Base-by-base conservation (phyloP, 805 yeast genomes). In the Saturnispora dispora region DNA sequence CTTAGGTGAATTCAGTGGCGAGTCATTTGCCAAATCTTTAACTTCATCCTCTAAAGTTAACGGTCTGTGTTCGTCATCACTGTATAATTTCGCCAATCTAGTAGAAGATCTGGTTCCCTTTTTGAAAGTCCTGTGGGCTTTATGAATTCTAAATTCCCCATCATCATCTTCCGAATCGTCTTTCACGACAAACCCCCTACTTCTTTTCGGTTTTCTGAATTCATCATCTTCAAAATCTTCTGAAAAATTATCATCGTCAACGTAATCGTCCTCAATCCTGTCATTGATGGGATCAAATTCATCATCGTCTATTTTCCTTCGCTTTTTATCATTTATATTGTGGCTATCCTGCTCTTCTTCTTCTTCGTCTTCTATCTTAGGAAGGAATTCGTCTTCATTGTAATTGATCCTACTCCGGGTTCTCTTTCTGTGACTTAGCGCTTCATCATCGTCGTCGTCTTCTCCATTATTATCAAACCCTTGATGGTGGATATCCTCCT, bases 11-110 rank as follows among this genome's bases (percentile, higher is more conserved):
- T 75, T 69, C 3, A 78, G 75, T 2, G 87, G 58, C 3, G 83
- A 72, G 48, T 62, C 66, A 54, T 81, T 82, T 59, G 79, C 76
- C 44, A 85, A 63, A 27, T 82, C 88, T 49, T 76, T 78, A 15
- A 86, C 70, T 62, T 86, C 95, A 56, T 83, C 80, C 47, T 77
- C 77, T 33, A 85, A 52, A 0, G 79, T 68, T n/a, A 71, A 54
- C 2, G 63, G 59, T 20, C 41, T 46, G 3, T 43, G 37, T 18
- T 43, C 41, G 8, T 57, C 59, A 17, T 54, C 57, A 17, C 53
- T 32, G 39, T 60, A 41, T 53, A 60, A 11, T 50, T 49, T 22
- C 45, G 51, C 22, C 46, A 61, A 20, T 47, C 58, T 25, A 51
- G 52, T 51, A 44, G 54, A 33, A 23, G 47, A 40, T 37, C 55